These are phyloP conservation scores for Cyclotella cryptica DNA, from an alignment of 108 stramenopile genomes.

Conservation along the genomic window DNA sequence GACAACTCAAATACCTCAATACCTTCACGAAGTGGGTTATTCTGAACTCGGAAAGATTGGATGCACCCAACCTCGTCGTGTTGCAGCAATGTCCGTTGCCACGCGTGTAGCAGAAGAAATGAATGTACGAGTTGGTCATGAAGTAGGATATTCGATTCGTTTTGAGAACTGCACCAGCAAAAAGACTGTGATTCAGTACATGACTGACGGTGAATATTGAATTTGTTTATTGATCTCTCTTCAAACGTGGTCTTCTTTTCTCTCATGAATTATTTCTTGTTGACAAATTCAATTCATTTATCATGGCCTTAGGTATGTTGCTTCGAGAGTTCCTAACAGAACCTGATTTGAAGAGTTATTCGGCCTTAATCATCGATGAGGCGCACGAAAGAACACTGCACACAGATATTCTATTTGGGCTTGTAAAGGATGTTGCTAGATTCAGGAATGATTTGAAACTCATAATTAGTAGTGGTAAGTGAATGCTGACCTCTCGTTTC, in stretches of 20 bases:
- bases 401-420: slow-evolving; percentile 96
- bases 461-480: slow-evolving; percentile 90
- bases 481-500: background rate
- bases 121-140: slow-evolving; percentile 95
- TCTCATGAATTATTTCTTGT: no score
- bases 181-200: slow-evolving; percentile 93
- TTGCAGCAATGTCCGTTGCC: slow-evolving; percentile 99
- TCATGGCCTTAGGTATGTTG: slow-evolving; percentile 73
- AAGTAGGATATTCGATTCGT: slow-evolving; percentile 98
- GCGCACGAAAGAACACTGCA: slow-evolving; percentile 98
- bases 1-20: slow-evolving; percentile 98
- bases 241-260: background rate
- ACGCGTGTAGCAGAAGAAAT: slow-evolving; percentile 97
- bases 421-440: slow-evolving; percentile 97
- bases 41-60: slow-evolving; percentile 96
- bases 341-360: slow-evolving; percentile 96
- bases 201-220: slow-evolving; percentile 81
- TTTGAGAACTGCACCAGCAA: slow-evolving; percentile 98
- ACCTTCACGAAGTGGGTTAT: slow-evolving; percentile 97
- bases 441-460: slow-evolving; percentile 94
- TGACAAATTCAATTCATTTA: no score
- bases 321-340: slow-evolving; percentile 98
- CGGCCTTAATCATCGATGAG: slow-evolving; percentile 97
- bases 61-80: slow-evolving; percentile 97
- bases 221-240: background rate